phyloP scores from a whole-genome alignment of 208 protist species.

The Leishmania arabica region DNA sequence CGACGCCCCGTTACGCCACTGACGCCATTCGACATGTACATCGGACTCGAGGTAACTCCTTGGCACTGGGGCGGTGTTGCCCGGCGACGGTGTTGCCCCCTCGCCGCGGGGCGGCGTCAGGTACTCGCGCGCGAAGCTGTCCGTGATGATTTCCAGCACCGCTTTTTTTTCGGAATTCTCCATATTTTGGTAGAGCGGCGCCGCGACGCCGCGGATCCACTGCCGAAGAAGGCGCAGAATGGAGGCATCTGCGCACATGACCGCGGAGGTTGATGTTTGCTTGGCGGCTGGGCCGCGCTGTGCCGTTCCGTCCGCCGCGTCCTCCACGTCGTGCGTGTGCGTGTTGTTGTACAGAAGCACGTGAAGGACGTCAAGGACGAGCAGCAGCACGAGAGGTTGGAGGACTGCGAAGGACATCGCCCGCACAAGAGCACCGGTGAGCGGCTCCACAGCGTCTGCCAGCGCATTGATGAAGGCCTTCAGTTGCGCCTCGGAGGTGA shows the following conservation, averaged over 20 bases:
- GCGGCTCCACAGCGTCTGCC: constrained; percentile 34
- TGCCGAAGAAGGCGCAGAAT: constrained; percentile 10
- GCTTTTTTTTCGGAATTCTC: background rate
- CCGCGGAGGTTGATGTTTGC: background rate
- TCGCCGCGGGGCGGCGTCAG: background rate
- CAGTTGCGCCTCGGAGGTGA: constrained; percentile 12
- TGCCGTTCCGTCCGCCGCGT: background rate
- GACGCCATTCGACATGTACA: constrained; percentile 18
- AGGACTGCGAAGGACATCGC: constrained; percentile 19
- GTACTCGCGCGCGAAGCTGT: constrained; percentile 11
- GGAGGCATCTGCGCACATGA: background rate
- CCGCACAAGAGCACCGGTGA: constrained; percentile 34
- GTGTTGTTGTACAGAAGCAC: background rate
- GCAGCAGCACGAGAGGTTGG: constrained; percentile 36
- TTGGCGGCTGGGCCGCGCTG: background rate
- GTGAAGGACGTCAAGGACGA: constrained; percentile 52
- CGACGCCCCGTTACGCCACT: background rate
- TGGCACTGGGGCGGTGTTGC: background rate
- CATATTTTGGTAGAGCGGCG: constrained; percentile 15
- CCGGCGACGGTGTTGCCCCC: background rate
- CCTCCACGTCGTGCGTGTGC: background rate
- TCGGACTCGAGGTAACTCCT: constrained; percentile 1
- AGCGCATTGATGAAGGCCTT: constrained; percentile 43
- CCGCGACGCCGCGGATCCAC: constrained; percentile 22
- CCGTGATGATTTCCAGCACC: constrained; percentile 1